Evolutionary conservation across 257 asterid genomes (phyloP), one percentile per base, ranked within the genome.

Genomic region (Avicennia marina): DNA sequence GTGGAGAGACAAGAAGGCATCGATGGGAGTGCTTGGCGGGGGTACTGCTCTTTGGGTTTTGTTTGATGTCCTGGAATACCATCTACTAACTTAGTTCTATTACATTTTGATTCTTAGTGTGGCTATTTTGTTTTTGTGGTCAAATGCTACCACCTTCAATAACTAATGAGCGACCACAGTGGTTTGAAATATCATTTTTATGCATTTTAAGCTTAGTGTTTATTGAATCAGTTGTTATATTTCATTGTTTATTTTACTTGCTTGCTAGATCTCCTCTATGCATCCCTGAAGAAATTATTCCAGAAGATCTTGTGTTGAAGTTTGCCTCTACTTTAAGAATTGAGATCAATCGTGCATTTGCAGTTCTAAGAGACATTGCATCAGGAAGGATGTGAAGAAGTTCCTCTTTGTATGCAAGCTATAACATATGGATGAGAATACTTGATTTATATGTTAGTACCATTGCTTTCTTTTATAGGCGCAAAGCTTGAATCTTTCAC

Each of bases 1-100:
- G 53, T 90, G 96, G 98, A 85, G 75, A 76, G 73, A 90, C 76
- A 83, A 82, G 94, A 87, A 90, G 73, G 75, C 78, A 25, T 90
- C 98, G 2, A 96, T 73, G 0, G 91, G 77, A 52, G 85, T 90
- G 11, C 78, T 90, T 0, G 95, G 86, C 22, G 95, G 77, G 53
- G 86, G 83, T 0, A 83, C 95, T 7, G 94, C 88, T 33, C 65
- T 77, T 43, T 90, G 91, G 91, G 48, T 90, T 65, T 56, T 90
- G 62, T 90, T 90, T 69, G 90, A 90, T 53, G 84, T 84, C 36
- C 34, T 87, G 0, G 98, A 87, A 41, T 90, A 77, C 71, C 84
- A 70, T 65, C 68, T 87, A 53, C 82, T 90, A 66, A 52, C 85
- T 4, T 47, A 84, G 65, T 58, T 87, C 60, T 86, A 89, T 63